Evolutionary conservation across 441 rosid species (phyloP).

Genomic region (Syzygium malaccense): DNA sequence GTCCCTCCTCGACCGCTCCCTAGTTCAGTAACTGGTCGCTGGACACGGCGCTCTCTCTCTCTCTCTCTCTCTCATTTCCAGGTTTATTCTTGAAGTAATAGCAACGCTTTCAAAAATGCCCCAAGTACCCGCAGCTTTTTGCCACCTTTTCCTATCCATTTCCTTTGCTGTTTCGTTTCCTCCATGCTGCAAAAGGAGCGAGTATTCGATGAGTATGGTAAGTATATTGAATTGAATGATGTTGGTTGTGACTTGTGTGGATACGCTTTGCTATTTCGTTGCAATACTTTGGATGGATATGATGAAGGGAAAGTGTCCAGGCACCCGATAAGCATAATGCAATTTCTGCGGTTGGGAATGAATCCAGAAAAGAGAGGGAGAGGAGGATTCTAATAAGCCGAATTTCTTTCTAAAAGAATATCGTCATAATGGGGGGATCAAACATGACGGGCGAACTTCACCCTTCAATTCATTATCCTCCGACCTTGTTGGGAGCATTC

Average conservation of each 20-base stretch:
- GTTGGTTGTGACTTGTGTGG: not conserved
- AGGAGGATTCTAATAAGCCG: not conserved
- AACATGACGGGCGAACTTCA: not conserved
- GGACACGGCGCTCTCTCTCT: not conserved
- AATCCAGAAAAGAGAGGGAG: not conserved
- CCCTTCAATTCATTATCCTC: not conserved
- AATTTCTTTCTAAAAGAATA: not conserved
- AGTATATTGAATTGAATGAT: not conserved
- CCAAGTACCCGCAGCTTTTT: not conserved
- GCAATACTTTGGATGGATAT: not conserved
- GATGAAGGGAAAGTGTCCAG: not conserved
- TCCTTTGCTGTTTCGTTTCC: not conserved
- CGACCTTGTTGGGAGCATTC: not conserved
- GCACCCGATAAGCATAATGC: not conserved
- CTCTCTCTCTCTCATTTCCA: not conserved
- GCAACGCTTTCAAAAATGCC: not conserved
- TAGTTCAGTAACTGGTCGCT: not conserved
- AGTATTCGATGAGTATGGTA: not conserved
- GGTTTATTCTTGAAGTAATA: not conserved
- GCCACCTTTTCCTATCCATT: not conserved
- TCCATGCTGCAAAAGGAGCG: not conserved
- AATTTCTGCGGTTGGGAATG: not conserved
- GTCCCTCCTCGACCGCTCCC: not conserved
- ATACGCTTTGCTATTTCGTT: not conserved
- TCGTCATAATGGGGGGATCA: not conserved